Conservation (phyloP, 2,329 filamentous ascomycete genomes). For the Ascochyta rabiei region DNA sequence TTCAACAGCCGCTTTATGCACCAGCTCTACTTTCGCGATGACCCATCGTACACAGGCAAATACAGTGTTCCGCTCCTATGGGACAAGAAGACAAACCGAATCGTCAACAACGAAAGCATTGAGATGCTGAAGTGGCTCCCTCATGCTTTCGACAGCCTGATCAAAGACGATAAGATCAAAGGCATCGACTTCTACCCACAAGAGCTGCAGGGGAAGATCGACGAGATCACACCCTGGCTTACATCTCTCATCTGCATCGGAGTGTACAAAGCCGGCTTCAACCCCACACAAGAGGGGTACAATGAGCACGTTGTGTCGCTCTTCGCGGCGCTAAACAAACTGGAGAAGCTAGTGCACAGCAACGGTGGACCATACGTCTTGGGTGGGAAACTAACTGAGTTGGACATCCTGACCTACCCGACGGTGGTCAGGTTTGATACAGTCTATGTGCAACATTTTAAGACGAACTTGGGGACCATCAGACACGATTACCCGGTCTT, state of each 20-base stretch:
- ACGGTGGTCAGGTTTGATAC: slow-evolving; percentile 66
- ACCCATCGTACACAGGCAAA: slow-evolving; percentile 64
- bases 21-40: slow-evolving; percentile 67
- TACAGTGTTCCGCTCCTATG: slow-evolving; percentile 68
- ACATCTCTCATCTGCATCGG: slow-evolving; percentile 63
- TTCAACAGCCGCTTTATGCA: slow-evolving; percentile 65
- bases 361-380: slow-evolving; percentile 63
- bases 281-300: slow-evolving; percentile 61
- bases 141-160: slow-evolving; percentile 60
- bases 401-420: slow-evolving; percentile 64
- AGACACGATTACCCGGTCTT: slow-evolving; percentile 65
- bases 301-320: slow-evolving; percentile 60
- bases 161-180: slow-evolving; percentile 49
- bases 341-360: slow-evolving; percentile 57
- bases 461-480: slow-evolving; percentile 67
- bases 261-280: slow-evolving; percentile 68
- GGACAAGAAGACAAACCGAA: slow-evolving; percentile 62
- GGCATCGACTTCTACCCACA: slow-evolving; percentile 61
- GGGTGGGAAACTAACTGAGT: slow-evolving; percentile 61
- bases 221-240: slow-evolving; percentile 60
- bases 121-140: slow-evolving; percentile 65
- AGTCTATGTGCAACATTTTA: slow-evolving; percentile 71
- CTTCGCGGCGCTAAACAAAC: slow-evolving; percentile 65
- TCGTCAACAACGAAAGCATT: slow-evolving; percentile 67
- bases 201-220: slow-evolving; percentile 57